phyloP scores from a whole-genome alignment of 2,329 filamentous ascomycete genomes.

The Aspergillaceae sp. region DNA sequence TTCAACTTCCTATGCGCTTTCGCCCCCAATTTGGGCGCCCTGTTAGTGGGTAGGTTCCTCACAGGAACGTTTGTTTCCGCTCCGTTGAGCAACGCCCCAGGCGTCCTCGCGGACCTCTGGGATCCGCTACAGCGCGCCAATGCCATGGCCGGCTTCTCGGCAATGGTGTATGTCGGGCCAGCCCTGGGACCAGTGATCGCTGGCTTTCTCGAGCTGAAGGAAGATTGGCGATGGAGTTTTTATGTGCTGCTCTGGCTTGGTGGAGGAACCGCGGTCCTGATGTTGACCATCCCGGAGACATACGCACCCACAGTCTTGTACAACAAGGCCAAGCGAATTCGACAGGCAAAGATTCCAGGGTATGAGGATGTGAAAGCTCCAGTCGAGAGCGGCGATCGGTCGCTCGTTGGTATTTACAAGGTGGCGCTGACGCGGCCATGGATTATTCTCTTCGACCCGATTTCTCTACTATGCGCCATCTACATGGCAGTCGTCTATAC shows the following conservation, averaged over 20 bases:
- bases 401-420: constrained; percentile 41
- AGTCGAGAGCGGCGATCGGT: constrained; percentile 40
- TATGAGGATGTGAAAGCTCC: constrained; percentile 46
- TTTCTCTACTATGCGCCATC: constrained; percentile 38
- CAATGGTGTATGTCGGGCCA: constrained; percentile 43
- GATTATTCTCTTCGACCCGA: constrained; percentile 41
- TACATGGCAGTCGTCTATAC: constrained; percentile 30
- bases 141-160: constrained; percentile 38
- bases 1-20: constrained; percentile 48
- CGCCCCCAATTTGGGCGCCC: constrained; percentile 43
- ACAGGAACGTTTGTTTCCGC: constrained; percentile 43
- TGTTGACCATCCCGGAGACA: constrained; percentile 54
- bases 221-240: constrained; percentile 40
- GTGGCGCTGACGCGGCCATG: constrained; percentile 47
- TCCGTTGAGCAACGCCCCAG: constrained; percentile 41
- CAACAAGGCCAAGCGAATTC: constrained; percentile 47
- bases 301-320: constrained; percentile 43
- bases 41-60: constrained; percentile 47
- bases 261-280: constrained; percentile 30
- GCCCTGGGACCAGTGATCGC: constrained; percentile 43
- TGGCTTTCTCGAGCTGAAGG: constrained; percentile 47
- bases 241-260: constrained; percentile 37
- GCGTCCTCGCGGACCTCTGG: constrained; percentile 44
- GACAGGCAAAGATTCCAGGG: constrained; percentile 41
- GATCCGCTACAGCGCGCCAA: constrained; percentile 40